Base-by-base conservation (phyloP, 768 basidiomycete species). In the Sporobolomyces roseus region DNA sequence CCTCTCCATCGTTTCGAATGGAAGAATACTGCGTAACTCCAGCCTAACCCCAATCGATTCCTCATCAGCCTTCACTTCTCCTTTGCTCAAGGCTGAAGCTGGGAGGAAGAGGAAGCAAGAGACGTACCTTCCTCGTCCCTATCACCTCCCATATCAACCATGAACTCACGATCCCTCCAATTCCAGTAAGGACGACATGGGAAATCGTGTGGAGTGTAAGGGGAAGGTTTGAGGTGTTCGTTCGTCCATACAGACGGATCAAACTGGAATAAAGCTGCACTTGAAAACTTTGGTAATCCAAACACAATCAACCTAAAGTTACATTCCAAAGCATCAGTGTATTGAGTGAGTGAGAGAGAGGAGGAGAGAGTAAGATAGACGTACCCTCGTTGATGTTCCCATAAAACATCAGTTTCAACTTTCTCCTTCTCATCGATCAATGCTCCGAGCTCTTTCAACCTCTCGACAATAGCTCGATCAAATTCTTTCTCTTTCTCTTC, bases 371-470 rank as follows among this genome's bases (percentile, higher is more conserved):
- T 14, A 30, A 45, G 2, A 38, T 21, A 7, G 50, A 59, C 19
- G 9, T 27, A 71, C 71, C 71, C 71, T 41, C 71, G 53, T 46
- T 72, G 71, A 19, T 72, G 63, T 55, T 72, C 71, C n/a, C 35
- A 67, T 27, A 72, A 27, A 7, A 68, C 50, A 30, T 72, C 71
- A 10, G 30, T 30, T 35, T 63, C 63, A 32, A 56, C 54, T n/a
- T 46, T 32, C 23, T 63, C 66, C 30, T 56, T 23, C 50, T 72
- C 71, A 0, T 65, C 66, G 9, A 19, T 41, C 25, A 63, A 14
- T 21, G 66, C 35, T 2, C 60, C 71, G 1, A 56, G 38, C 13
- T 45, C 8, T 46, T 55, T 46, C n/a, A 68, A 33, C 14, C 60
- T 41, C 4, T 60, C 19, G 3, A 61, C 45, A 32, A 65, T 41